Base-by-base conservation (phyloP, 306 rosid genomes). In the Bauhinia variegata region DNA sequence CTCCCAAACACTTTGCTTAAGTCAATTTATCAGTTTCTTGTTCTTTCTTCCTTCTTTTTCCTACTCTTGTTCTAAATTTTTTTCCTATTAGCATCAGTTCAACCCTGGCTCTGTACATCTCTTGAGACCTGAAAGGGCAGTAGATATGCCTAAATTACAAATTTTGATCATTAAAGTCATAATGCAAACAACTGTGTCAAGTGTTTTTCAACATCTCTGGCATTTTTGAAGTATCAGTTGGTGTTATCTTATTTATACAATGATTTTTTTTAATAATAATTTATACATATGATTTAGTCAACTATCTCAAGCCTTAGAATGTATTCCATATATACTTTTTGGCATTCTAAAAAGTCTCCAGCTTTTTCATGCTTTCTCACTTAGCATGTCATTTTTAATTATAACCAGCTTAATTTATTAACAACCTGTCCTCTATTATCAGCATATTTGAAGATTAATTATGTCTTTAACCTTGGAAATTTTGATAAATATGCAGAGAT, bases 401-500 rank as follows among this genome's bases (percentile, higher is more conserved):
- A 38, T 5, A 32, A 2, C 34, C 1, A 14, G 44, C n/a, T 39
- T 30, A 67, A 3, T 14, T 39, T 14, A 16, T 34, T 47, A 14
- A 28, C 14, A 12, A 10, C 49, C 8, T 37, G 10, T 62, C 6
- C 3, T 9, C 5, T 59, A 14, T 36, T 36, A 36, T 23, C 11
- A 5, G 4, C 17, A 47, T 64, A 59, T 54, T 7, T 42, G 8
- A 56, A 49, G 39, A 47, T 49, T 6, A 50, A 55, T 69, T 8
- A 36, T 71, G 52, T 65, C 48, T 14, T 77, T 79, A 71, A 76
- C 58, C 43, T 34, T 60, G 36, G 42, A 23, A 34, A 32, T 30
- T 72, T 60, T 67, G 46, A 11, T 5, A 55, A 38, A 47, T 53
- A 30, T 65, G 87, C 97, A 92, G 97, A 84, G 91, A 52, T 81